Evolutionary conservation across 352 stramenopile species (phyloP).

Genomic region (Salisapilia sapeloensis): DNA sequence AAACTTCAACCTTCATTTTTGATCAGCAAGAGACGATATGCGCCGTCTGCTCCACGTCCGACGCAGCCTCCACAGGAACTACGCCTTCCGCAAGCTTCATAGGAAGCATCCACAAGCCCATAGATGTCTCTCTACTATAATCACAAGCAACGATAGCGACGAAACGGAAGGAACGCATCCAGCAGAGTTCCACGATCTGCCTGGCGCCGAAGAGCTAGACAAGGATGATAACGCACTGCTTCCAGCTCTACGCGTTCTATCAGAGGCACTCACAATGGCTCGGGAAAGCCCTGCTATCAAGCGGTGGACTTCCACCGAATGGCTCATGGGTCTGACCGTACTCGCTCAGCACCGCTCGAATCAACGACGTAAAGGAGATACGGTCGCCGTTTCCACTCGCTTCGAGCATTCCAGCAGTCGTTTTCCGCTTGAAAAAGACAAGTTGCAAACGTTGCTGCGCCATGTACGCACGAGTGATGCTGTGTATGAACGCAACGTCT

Average conservation of each 20-base stretch:
- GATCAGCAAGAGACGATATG: too few relatives aligned
- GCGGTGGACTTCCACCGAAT: slow-evolving; percentile 61
- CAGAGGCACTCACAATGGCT: slow-evolving; percentile 48
- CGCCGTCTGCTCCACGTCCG: too few relatives aligned
- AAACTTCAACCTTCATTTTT: too few relatives aligned
- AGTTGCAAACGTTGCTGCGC: slow-evolving; percentile 8
- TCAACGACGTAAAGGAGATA: slow-evolving; percentile 6
- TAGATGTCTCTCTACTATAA: too few relatives aligned
- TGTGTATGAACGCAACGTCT: slow-evolving; percentile 38
- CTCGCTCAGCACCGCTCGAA: slow-evolving; percentile 51
- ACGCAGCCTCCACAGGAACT: too few relatives aligned
- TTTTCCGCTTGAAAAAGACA: slow-evolving; percentile 1
- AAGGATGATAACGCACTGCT: too few relatives aligned
- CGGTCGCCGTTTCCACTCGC: slow-evolving; percentile 2
- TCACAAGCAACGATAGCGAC: too few relatives aligned
- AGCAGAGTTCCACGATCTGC: too few relatives aligned
- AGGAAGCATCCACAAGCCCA: too few relatives aligned
- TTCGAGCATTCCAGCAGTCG: slow-evolving; percentile 2
- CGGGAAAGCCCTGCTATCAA: slow-evolving; percentile 33
- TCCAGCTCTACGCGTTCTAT: slow-evolving; percentile 53
- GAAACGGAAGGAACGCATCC: too few relatives aligned
- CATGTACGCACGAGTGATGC: slow-evolving; percentile 33
- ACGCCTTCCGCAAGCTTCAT: too few relatives aligned
- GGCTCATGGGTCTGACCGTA: slow-evolving; percentile 66
- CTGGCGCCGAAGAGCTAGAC: too few relatives aligned